phyloP scores from a whole-genome alignment of 495 filamentous ascomycete species.

The Viridothelium virens region DNA sequence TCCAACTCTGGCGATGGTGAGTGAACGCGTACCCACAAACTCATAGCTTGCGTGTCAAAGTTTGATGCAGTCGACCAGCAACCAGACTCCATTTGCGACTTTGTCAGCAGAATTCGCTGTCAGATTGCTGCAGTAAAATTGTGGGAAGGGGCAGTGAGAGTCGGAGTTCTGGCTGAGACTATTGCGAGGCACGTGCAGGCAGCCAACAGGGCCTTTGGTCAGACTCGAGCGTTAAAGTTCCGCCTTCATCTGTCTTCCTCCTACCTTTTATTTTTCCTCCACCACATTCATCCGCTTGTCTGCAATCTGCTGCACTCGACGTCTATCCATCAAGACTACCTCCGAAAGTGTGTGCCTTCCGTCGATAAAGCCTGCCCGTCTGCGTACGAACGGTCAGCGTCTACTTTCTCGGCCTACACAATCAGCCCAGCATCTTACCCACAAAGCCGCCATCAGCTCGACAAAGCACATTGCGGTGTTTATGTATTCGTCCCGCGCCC shows the following conservation, averaged over 20 bases:
- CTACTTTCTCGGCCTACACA: background rate
- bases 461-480: conserved; percentile 38
- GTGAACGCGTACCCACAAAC: too few relatives aligned
- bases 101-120: background rate
- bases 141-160: background rate
- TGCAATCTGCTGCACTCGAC: background rate
- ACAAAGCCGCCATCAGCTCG: conserved; percentile 11
- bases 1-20: too few relatives aligned
- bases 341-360: background rate
- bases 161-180: background rate
- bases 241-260: background rate
- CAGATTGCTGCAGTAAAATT: background rate
- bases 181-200: background rate
- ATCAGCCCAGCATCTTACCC: conserved; percentile 1
- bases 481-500: conserved; percentile 77
- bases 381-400: background rate
- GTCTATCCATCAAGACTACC: background rate
- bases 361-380: background rate
- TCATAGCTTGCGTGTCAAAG: too few relatives aligned
- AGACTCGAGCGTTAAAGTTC: background rate
- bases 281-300: background rate
- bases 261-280: conserved; percentile 1
- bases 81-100: background rate
- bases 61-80: too few relatives aligned
- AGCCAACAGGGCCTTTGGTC: background rate